Conservation (phyloP, 371 early-diverging fungal genomes). For the Mucor lusitanicus region DNA sequence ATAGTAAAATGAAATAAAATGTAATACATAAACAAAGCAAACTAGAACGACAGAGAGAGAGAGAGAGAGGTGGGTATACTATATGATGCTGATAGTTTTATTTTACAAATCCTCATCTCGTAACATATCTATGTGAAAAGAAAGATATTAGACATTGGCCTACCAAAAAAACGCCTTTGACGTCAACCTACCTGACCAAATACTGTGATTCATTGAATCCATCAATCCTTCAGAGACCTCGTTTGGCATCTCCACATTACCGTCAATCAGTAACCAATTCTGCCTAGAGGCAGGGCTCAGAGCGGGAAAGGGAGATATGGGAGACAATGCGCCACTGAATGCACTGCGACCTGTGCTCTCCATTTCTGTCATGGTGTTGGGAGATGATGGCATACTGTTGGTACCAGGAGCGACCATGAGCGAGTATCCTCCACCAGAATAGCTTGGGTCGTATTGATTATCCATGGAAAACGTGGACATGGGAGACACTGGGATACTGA, state of each 20-base stretch:
- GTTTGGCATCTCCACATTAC: constrained; percentile 35
- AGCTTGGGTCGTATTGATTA: constrained; percentile 9
- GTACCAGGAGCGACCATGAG: constrained; percentile 26
- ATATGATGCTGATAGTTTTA: not conserved
- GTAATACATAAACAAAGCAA: not conserved
- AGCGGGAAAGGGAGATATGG: constrained; percentile 17
- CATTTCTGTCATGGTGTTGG: constrained; percentile 14
- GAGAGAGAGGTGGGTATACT: not conserved
- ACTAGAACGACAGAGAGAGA: not conserved
- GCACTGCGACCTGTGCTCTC: constrained; percentile 17
- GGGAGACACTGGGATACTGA: constrained; percentile 32
- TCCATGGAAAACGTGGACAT: constrained; percentile 34
- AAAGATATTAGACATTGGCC: not conserved
- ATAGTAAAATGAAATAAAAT: not conserved
- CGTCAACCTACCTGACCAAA: constrained; percentile 35
- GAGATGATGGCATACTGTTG: constrained; percentile 25
- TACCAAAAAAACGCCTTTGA: too few relatives aligned
- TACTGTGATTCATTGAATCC: constrained; percentile 31
- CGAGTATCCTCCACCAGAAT: constrained; percentile 17
- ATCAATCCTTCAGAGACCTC: constrained; percentile 39
- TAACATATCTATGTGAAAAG: not conserved
- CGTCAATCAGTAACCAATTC: constrained; percentile 38
- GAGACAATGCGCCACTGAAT: constrained; percentile 10
- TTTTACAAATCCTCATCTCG: constrained; percentile 9
- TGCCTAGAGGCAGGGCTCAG: constrained; percentile 22